Evolutionary conservation across 2,329 filamentous ascomycete genomes (phyloP).

Genomic region (Neodidymelliopsis sp.): DNA sequence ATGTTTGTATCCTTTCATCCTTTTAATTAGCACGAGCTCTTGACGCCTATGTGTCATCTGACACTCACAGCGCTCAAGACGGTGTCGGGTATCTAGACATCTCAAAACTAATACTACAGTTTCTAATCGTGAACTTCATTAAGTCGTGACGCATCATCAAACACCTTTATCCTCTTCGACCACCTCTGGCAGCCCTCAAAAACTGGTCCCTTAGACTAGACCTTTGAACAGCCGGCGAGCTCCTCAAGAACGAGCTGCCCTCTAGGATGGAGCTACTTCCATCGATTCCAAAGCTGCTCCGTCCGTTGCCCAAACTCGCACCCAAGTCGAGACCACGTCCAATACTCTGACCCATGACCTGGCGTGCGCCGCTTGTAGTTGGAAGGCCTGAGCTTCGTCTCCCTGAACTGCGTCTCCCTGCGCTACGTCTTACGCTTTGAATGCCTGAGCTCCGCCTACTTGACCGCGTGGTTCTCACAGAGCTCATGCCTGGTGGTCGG

Average conservation of each 20-base stretch:
- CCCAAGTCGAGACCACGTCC: conserved; percentile 26
- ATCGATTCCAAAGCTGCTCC: conserved; percentile 44
- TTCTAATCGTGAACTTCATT: conserved; percentile 19
- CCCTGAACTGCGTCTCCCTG: conserved; percentile 20
- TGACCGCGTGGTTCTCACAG: conserved; percentile 24
- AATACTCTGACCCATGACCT: conserved; percentile 6
- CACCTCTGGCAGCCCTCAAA: conserved; percentile 30
- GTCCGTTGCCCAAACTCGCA: conserved; percentile 30
- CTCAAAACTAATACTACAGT: background rate
- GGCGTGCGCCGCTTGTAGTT: background rate
- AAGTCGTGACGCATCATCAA: conserved; percentile 1
- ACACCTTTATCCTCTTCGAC: conserved; percentile 23
- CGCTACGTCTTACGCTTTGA: conserved; percentile 30
- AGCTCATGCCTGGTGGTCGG: conserved; percentile 30
- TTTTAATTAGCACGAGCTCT: no score
- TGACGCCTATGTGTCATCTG: no score
- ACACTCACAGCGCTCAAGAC: background rate
- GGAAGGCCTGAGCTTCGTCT: conserved; percentile 14
- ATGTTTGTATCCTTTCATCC: no score
- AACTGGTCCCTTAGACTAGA: conserved; percentile 40
- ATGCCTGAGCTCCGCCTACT: conserved; percentile 30
- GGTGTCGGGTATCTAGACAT: background rate
- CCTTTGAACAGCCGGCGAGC: conserved; percentile 41
- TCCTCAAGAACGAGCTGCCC: conserved; percentile 46
- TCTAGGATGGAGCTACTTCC: conserved; percentile 48